Conservation (phyloP, 257 asterid genomes). For the Nicotiana noctiflora region DNA sequence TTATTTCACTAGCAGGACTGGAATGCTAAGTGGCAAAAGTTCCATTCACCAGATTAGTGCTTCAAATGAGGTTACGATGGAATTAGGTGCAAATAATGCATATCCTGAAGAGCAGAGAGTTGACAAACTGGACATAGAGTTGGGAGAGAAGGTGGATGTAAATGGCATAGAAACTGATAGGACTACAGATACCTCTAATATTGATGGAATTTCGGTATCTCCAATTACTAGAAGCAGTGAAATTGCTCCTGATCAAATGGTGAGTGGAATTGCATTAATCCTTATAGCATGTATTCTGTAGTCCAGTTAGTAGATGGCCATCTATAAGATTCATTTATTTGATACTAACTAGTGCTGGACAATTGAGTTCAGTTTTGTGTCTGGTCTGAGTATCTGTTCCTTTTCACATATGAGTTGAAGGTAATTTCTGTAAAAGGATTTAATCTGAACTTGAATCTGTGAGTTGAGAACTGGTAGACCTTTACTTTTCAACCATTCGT, state of each 20-base stretch:
- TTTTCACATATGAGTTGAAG: neutral
- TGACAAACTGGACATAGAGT: constrained; percentile 16
- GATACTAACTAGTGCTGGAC: neutral
- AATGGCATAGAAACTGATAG: constrained; percentile 16
- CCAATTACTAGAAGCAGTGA: constrained; percentile 19
- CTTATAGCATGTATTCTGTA: neutral
- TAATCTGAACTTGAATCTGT: neutral
- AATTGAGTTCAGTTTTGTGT: neutral
- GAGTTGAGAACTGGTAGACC: neutral
- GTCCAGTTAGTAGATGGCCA: neutral
- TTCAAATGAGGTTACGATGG: constrained; percentile 26
- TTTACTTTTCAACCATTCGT: neutral
- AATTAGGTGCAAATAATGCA: constrained; percentile 18
- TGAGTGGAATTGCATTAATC: constrained; percentile 15
- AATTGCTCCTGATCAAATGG: constrained; percentile 30
- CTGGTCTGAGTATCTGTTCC: neutral
- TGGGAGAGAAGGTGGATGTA: constrained; percentile 18
- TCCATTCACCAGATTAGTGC: constrained; percentile 19
- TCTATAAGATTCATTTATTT: neutral
- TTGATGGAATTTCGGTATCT: constrained; percentile 23
- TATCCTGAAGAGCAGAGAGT: constrained; percentile 20
- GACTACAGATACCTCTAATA: constrained; percentile 17
- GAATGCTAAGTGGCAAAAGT: constrained; percentile 14
- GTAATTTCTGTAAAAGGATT: neutral
- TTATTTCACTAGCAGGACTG: constrained; percentile 31